These are phyloP conservation scores for Colletotrichum scovillei DNA, from an alignment of 2,329 filamentous ascomycete genomes.

Conservation along the genomic window DNA sequence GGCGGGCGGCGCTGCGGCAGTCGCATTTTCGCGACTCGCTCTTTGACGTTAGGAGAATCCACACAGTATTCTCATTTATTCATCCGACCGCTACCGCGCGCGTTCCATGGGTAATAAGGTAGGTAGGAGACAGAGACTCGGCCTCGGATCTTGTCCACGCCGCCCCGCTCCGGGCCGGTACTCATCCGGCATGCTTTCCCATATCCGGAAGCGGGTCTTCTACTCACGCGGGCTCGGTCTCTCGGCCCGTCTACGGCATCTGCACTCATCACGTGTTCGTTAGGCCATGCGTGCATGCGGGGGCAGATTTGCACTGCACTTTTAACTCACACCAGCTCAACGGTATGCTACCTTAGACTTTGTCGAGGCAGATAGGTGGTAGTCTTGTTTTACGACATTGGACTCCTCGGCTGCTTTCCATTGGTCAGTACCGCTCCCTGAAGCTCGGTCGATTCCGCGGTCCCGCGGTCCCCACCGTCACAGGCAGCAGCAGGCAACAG, in stretches of 20 bases:
- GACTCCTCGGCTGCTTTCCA: neutral
- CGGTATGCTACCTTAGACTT: no score
- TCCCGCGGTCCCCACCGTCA: neutral
- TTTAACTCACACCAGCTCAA: neutral
- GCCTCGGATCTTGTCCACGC: neutral
- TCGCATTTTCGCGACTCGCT: neutral
- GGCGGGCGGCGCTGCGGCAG: neutral
- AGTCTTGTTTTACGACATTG: neutral
- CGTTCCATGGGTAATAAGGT: neutral
- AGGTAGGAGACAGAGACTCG: neutral
- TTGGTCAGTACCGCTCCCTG: neutral
- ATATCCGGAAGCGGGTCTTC: neutral
- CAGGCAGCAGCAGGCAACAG: conserved; percentile 4
- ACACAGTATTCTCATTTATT: neutral
- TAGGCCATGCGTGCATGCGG: neutral
- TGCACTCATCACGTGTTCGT: neutral
- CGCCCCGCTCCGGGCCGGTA: neutral
- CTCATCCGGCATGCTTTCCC: neutral
- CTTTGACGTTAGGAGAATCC: neutral
- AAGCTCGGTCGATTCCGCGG: neutral
- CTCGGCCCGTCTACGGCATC: neutral
- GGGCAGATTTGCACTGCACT: neutral
- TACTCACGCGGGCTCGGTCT: no score
- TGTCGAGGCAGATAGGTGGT: no score
- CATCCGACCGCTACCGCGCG: neutral